Base-by-base conservation (phyloP, 352 stramenopile species). In the Pelagophyceae sp. region DNA sequence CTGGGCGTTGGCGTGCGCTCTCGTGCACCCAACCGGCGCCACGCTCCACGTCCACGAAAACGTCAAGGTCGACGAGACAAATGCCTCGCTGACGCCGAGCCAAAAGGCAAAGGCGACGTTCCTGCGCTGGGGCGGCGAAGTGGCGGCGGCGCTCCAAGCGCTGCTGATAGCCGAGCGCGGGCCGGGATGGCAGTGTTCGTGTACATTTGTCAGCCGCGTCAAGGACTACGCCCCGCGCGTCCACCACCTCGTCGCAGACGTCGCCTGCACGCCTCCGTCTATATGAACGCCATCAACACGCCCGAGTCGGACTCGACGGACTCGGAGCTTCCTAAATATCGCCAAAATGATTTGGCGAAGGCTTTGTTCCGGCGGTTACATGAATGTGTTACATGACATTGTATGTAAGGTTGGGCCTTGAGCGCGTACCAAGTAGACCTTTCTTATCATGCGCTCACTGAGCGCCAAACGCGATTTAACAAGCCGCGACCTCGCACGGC, bases 11-110 rank as follows among this genome's bases (percentile, higher is more conserved):
- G 63, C 63, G 6, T 72, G 63, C 63, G 6, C n/a, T 15, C 29
- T 72, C 1, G 29, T 72, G 29, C 15, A 35, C 5, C 11, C 15
- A 0, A 76, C 78, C 0, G 94, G 94, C 54, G 94, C 93, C 6
- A 97, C 91, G 93, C 83, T 98, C 51, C 95, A 98, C 80, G 86
- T 98, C 51, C 95, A 98, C 81, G 94, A 93, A 67, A 98, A 98
- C 78, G 93, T 98, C 37, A 85, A 88, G 5, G 85, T 90, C 20
- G 81, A 90, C 61, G 90, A 98, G 78, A n/a, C n/a, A n/a, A n/a
- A n/a, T n/a, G n/a, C n/a, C n/a, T n/a, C n/a, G 83, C 85, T 35
- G 81, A 93, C 51, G 76, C 50, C 50, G 15, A 15, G 15, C 50
- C 50, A n/a, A n/a, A n/a, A n/a, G n/a, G n/a, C n/a, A n/a, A n/a